These are phyloP conservation scores for Penicillium pulvis DNA, from an alignment of 495 filamentous ascomycete genomes.

Conservation along the genomic window DNA sequence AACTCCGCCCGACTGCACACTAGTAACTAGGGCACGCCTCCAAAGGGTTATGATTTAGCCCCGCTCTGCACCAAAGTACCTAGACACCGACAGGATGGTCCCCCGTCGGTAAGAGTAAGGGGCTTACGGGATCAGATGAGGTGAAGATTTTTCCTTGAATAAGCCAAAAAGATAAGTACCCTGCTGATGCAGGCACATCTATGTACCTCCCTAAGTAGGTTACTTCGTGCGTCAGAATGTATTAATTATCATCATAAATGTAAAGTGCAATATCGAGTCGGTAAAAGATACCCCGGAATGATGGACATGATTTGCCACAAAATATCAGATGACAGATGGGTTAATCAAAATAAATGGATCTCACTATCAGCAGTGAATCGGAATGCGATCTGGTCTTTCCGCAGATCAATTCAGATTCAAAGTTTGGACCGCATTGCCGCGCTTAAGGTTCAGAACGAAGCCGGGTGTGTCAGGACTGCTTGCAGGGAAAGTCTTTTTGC, in stretches of 20 bases:
- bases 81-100: conserved; percentile 3
- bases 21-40: background rate
- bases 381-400: conserved; percentile 1
- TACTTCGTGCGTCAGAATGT: background rate
- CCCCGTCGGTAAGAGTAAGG: conserved; percentile 6
- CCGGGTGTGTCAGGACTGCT: conserved; percentile 7
- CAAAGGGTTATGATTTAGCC: conserved; percentile 15
- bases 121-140: conserved; percentile 4
- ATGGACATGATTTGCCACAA: background rate
- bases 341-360: conserved; percentile 5
- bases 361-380: conserved; percentile 2
- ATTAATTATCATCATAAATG: background rate
- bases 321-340: background rate
- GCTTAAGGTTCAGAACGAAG: conserved; percentile 9
- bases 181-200: background rate
- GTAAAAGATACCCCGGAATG: background rate
- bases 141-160: conserved; percentile 4
- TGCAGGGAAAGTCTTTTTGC: conserved; percentile 13
- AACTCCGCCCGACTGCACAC: conserved; percentile 10
- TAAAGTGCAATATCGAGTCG: background rate
- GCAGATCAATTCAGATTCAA: background rate
- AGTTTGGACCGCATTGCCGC: conserved; percentile 4
- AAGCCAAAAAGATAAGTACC: background rate
- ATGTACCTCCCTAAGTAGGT: background rate
- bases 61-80: conserved; percentile 11